Evolutionary conservation across 805 yeast genomes (phyloP).

Genomic region (Nakazawaea anatomiae): DNA sequence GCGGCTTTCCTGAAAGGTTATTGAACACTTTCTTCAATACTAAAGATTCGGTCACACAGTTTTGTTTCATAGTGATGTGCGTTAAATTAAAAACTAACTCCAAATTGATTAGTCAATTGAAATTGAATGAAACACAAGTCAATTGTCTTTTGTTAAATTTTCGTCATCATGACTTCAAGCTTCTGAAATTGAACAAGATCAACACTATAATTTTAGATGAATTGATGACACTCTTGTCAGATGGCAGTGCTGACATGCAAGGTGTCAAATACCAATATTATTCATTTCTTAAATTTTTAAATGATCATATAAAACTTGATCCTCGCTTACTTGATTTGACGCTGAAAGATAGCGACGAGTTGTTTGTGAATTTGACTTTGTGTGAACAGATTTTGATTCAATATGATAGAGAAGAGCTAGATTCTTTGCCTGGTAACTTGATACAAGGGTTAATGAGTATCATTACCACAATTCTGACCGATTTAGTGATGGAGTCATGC

Average conservation of each 20-base stretch:
- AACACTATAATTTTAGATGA: not conserved
- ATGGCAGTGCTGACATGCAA: not conserved
- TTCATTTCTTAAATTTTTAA: not conserved
- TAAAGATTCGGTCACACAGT: constrained; percentile 8
- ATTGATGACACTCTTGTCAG: not conserved
- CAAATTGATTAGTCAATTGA: constrained; percentile 9
- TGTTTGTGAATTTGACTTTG: not conserved
- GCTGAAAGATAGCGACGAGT: not conserved
- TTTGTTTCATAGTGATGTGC: constrained; percentile 8
- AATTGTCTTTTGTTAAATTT: not conserved
- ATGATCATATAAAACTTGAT: not conserved
- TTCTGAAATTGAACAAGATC: not conserved
- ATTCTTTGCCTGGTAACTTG: not conserved
- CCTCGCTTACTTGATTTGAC: not conserved
- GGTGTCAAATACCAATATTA: not conserved
- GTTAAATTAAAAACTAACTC: constrained; percentile 10
- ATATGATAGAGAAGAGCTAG: not conserved
- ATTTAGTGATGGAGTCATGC: not conserved
- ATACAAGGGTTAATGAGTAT: not conserved
- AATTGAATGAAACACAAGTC: not conserved
- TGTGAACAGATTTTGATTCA: not conserved
- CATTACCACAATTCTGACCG: not conserved
- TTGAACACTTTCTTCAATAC: not conserved
- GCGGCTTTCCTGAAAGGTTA: constrained; percentile 13
- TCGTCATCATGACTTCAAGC: not conserved